Base-by-base conservation (phyloP, 495 filamentous ascomycete species). In the Aspergillus nanangensis region DNA sequence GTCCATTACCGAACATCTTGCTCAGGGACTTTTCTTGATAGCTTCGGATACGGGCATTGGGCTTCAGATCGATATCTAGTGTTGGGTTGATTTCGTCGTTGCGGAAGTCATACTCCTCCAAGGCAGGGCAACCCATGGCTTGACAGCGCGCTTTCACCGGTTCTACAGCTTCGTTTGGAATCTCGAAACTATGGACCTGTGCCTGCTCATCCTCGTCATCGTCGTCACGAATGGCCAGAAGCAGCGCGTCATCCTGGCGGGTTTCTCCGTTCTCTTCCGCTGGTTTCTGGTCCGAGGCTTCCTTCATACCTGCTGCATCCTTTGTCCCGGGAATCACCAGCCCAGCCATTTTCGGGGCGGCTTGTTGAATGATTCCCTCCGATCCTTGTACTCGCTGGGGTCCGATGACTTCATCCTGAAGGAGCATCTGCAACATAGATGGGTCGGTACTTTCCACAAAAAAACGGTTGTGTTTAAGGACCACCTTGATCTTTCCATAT, bases 1-100 rank as follows among this genome's bases (percentile, higher is more conserved):
- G 81, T 44, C 90, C 91, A 59, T 99, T 99, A 56, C 93, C 90
- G 57, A 99, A 99, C 94, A 99, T 97, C 64, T 99, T 97, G 67
- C 86, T 90, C 22, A 99, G 74, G 53, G 88, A 92, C 69, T 95
- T 92, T 67, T 99, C 93, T 66, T 99, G 94, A 56, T 97, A 97
- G 52, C 79, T 83, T 58, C 90, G 83, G 56, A 95, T 96, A 56
- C 87, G 82, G 0, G 88, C 88, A 56, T 80, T 81, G 2, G 90
- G 89, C 57, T 82, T 84, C 36, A 95, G 71, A 62, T 96, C 90
- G 52, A 99, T 97, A 41, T 96, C 88, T 2, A 97, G 71, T 36
- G 86, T 94, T 0, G 90, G 78, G 57, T 97, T 99, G 45, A 82
- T 74, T 24, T 86, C 78, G 60, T 99, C 94, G 51, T 92, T 92